Percentiles rank a stretch among this genome's conserved stretches.
Conservation (phyloP, 2,329 filamentous ascomycete genomes). For the Decorospora gaudefroyi region DNA sequence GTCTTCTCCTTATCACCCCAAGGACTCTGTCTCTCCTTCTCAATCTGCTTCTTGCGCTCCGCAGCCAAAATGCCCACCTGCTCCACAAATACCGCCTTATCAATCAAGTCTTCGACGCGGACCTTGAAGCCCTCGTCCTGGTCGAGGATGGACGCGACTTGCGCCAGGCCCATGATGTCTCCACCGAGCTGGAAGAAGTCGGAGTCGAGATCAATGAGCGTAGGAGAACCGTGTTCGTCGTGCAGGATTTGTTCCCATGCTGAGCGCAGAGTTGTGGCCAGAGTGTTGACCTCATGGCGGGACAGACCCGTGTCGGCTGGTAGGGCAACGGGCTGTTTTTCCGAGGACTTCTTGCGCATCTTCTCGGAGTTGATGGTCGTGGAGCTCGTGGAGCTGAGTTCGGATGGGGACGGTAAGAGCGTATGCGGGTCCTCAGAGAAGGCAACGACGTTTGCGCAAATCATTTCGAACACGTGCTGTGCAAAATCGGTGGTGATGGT, state of each 20-base stretch:
- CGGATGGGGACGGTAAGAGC: conserved; percentile 33
- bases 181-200: conserved; percentile 45
- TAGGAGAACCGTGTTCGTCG: conserved; percentile 27
- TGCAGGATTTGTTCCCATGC: conserved; percentile 41
- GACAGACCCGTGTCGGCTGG: conserved; percentile 36
- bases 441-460: conserved; percentile 33
- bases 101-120: conserved; percentile 40
- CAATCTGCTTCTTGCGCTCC: conserved; percentile 35
- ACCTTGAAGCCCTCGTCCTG: conserved; percentile 32
- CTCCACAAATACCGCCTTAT: conserved; percentile 38
- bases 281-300: conserved; percentile 26
- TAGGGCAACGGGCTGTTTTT: conserved; percentile 31
- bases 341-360: conserved; percentile 28
- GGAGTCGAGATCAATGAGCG: conserved; percentile 29
- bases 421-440: conserved; percentile 39
- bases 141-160: conserved; percentile 38
- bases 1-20: conserved; percentile 39
- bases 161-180: conserved; percentile 43
- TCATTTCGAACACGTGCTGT: conserved; percentile 53
- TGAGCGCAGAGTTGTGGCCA: conserved; percentile 33
- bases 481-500: conserved; percentile 59
- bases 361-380: conserved; percentile 31
- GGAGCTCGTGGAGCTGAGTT: conserved; percentile 31
- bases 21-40: conserved; percentile 32
- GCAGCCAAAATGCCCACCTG: conserved; percentile 35